These are phyloP conservation scores for Chenopodium album DNA, from an alignment of 148 eudicot species.

Conservation along the genomic window DNA sequence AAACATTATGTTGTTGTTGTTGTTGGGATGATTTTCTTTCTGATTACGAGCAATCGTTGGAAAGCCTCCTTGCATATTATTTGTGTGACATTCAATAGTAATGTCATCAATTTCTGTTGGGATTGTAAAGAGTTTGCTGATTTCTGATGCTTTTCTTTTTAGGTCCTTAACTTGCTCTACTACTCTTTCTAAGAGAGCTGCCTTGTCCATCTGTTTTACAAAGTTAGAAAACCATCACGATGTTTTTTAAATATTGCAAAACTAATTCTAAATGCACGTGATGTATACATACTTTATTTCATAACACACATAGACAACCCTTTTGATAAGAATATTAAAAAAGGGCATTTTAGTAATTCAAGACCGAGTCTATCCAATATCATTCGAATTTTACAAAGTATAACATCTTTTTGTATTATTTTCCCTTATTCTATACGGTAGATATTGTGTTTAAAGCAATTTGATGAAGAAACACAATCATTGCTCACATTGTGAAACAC, in stretches of 20 bases:
- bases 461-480: not conserved
- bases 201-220: conserved; percentile 86
- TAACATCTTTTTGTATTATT: no score
- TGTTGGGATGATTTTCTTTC: not conserved
- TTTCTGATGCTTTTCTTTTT: conserved; percentile 49
- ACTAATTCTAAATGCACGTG: no score
- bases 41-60: not conserved
- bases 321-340: no score
- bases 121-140: conserved; percentile 47
- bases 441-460: not conserved
- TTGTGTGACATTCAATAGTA: conserved; percentile 37
- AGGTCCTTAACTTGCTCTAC: conserved; percentile 70
- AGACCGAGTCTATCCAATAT: no score
- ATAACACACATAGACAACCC: no score
- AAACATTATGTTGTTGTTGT: conserved; percentile 16
- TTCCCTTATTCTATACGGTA: no score
- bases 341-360: no score
- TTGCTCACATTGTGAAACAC: not conserved
- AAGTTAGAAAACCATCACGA: not conserved
- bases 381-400: no score
- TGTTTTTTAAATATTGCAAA: no score
- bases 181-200: conserved; percentile 66
- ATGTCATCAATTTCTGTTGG: conserved; percentile 73
- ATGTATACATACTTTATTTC: no score
- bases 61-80: not conserved